A percentile compares a stretch with the other conserved stretches of the same genome.
phyloP scores from a whole-genome alignment of 129 eudicot genomes.

The Artemisia tridentata region DNA sequence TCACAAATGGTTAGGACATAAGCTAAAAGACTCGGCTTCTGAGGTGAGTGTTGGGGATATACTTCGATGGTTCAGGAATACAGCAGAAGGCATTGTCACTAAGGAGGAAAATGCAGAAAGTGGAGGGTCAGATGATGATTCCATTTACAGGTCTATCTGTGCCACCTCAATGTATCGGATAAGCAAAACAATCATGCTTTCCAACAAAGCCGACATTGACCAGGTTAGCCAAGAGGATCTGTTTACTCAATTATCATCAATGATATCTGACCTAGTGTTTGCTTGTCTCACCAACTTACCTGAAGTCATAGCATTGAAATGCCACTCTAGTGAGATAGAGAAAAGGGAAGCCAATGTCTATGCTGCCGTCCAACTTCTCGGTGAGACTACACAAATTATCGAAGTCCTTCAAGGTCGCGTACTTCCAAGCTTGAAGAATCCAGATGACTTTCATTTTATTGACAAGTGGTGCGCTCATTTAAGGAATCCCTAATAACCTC shows the following conservation, averaged over 20 bases:
- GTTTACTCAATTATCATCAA: background rate
- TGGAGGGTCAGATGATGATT: background rate
- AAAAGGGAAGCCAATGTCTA: too few species aligned
- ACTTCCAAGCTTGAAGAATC: slow-evolving; percentile 1
- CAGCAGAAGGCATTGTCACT: background rate
- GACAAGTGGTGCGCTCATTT: slow-evolving; percentile 25
- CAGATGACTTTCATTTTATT: slow-evolving; percentile 10
- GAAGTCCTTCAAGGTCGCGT: background rate
- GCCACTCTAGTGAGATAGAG: background rate
- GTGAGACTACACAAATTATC: background rate
- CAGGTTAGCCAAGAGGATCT: slow-evolving; percentile 9
- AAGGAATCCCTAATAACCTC: background rate
- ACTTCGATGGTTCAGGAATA: slow-evolving; percentile 9
- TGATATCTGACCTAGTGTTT: background rate
- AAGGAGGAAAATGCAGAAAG: background rate
- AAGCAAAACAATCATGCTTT: slow-evolving; percentile 6
- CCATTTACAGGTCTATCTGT: slow-evolving; percentile 3
- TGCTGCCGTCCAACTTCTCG: background rate
- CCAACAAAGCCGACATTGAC: background rate
- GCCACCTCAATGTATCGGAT: background rate
- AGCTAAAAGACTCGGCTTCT: slow-evolving; percentile 1
- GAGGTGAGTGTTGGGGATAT: background rate
- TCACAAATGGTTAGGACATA: background rate
- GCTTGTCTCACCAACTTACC: background rate
- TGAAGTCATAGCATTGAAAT: background rate